Evolutionary conservation across 805 yeast species (phyloP), one percentile per base, ranked within the genome.

Genomic region (Komagataella ulmi): DNA sequence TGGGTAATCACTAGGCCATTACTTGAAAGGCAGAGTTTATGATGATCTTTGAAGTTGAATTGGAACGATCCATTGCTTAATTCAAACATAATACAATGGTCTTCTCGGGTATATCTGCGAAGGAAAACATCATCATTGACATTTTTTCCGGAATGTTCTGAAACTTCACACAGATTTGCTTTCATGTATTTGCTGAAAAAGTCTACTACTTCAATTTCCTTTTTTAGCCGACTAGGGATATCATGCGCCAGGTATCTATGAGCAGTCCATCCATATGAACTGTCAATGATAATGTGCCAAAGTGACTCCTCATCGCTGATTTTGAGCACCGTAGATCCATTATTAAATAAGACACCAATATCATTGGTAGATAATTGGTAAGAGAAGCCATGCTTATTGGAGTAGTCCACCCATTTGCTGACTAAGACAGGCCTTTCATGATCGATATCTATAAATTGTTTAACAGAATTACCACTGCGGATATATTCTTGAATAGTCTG

Each of bases 361-460:
- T 85, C 86, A 54, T 91, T 93, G 48, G 89, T 85, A 18, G 91
- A 86, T 53, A 93, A 70, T 63, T 93, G 96, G 65, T 91, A 93
- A 3, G 97, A 87, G 62, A 93, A 83, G 1, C 99, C 99, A 66
- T 91, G 95, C 65, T 85, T 88, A 69, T 90, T 89, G 24, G 97
- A 85, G 65, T 91, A 93, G 65, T 93, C 99, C 24, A 95, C 98
- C 99, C 99, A 93, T 64, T 91, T 90, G 54, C 95, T 85, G 46
- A 91, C 81, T 54, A 87, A 78, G 17, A 80, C 77, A 10, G 90
- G 95, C 55, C 78, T 76, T 57, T 74, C 76, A 53, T 73, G 69
- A 7, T 23, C 46, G 8, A 24, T 30, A 12, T 18, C 23, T 12
- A 17, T 30, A 30, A 23, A 30, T n/a, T 24, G 21, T 17, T 45